phyloP scores from a whole-genome alignment of 495 filamentous ascomycete genomes.

The Rostrohypoxylon terebratum region DNA sequence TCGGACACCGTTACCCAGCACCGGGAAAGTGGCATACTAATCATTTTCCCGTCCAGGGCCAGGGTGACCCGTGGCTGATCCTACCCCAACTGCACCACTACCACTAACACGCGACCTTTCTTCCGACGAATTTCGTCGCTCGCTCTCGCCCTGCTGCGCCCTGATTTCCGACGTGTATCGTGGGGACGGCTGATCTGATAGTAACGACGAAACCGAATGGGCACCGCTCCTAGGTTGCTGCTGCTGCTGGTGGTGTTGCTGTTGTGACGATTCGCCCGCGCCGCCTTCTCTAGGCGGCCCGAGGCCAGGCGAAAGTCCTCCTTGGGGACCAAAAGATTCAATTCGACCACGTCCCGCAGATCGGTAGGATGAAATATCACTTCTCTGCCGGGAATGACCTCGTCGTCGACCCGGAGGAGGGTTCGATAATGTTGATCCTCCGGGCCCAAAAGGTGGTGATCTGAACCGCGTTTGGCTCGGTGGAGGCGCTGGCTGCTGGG shows the following conservation, averaged over 20 bases:
- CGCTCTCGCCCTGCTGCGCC: constrained; percentile 39
- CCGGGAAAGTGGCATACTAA: constrained; percentile 20
- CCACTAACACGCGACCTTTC: constrained; percentile 47
- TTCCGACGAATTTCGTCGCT: constrained; percentile 47
- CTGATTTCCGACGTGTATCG: constrained; percentile 50
- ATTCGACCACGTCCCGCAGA: constrained; percentile 53
- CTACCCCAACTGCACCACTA: constrained; percentile 26
- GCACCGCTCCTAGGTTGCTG: constrained; percentile 47
- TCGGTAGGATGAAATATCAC: constrained; percentile 69
- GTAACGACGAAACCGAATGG: constrained; percentile 62
- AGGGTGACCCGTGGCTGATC: constrained; percentile 31
- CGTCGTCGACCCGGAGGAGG: constrained; percentile 69
- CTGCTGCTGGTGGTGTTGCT: constrained; percentile 41
- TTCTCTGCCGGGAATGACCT: constrained; percentile 76
- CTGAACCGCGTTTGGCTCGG: constrained; percentile 66
- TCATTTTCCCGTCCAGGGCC: constrained; percentile 45
- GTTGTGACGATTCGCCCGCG: constrained; percentile 45
- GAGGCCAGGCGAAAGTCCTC: constrained; percentile 56
- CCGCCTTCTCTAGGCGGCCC: constrained; percentile 46
- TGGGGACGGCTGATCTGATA: constrained; percentile 60
- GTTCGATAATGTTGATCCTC: constrained; percentile 64
- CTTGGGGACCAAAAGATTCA: constrained; percentile 52
- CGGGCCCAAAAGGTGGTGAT: constrained; percentile 68
- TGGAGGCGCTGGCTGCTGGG: constrained; percentile 68
- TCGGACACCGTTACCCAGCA: constrained; percentile 16